A percentile compares a stretch with the other conserved stretches of the same genome.
Conservation (phyloP, 1,284 basidiomycete genomes). For the Cystobasidium slooffiae region DNA sequence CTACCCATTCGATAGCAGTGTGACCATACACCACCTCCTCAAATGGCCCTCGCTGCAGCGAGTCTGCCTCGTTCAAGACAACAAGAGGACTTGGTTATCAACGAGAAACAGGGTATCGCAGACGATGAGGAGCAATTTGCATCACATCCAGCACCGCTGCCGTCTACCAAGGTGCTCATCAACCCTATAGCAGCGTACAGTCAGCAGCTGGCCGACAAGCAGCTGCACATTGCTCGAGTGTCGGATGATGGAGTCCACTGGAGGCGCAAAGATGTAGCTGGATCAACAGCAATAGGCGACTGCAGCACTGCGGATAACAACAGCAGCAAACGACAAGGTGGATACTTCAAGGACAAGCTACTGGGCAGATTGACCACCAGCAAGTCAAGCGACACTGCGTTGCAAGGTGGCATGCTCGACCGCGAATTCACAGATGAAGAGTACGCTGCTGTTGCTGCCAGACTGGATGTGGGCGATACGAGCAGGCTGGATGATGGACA, state of each 20-base stretch:
- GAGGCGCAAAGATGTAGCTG: conserved; percentile 12
- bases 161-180: conserved; percentile 25
- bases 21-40: neutral
- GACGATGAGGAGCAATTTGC: neutral
- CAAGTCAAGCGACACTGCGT: conserved; percentile 10
- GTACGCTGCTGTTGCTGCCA: conserved; percentile 7
- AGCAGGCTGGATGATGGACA: neutral
- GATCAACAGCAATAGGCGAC: neutral
- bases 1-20: neutral
- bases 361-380: conserved; percentile 5
- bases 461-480: conserved; percentile 4
- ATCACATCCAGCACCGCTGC: neutral
- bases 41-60: conserved; percentile 20
- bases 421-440: conserved; percentile 2
- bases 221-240: conserved; percentile 20
- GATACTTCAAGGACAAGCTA: conserved; percentile 19
- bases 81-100: neutral
- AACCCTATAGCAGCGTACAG: conserved; percentile 42
- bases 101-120: neutral
- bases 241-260: conserved; percentile 25
- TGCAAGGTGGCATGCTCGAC: conserved; percentile 27
- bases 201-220: conserved; percentile 32
- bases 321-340: conserved; percentile 8
- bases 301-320: neutral
- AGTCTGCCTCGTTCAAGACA: conserved; percentile 19